phyloP scores from a whole-genome alignment of 805 yeast genomes.

The Isabelozyma rhagii region DNA sequence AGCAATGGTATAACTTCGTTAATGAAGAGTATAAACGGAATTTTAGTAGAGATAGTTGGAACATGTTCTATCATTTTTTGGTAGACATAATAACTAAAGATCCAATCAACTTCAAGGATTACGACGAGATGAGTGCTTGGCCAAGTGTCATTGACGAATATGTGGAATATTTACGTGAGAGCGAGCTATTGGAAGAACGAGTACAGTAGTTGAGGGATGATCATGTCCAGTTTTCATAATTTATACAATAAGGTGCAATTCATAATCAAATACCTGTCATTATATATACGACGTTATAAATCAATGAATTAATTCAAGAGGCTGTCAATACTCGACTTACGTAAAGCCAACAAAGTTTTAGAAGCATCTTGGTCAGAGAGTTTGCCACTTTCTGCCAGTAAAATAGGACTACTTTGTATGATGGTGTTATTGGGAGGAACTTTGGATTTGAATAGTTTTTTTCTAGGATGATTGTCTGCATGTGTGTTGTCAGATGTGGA shows the following conservation, averaged over 20 bases:
- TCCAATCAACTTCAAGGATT: slow-evolving; percentile 46
- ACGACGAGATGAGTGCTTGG: slow-evolving; percentile 88
- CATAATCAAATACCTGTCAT: not conserved
- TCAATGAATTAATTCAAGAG: slow-evolving; percentile 28
- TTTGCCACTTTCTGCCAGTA: slow-evolving; percentile 6
- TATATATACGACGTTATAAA: not conserved
- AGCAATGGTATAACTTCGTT: slow-evolving; percentile 61
- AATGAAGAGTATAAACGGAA: slow-evolving; percentile 37
- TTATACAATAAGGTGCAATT: not conserved
- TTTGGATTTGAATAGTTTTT: slow-evolving; percentile 27
- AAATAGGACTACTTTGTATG: slow-evolving; percentile 3
- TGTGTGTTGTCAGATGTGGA: slow-evolving; percentile 7
- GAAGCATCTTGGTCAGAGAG: slow-evolving; percentile 33
- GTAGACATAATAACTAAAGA: slow-evolving; percentile 46
- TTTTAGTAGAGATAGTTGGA: slow-evolving; percentile 78
- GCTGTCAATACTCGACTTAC: slow-evolving; percentile 40
- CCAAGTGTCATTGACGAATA: slow-evolving; percentile 85
- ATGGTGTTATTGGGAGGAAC: slow-evolving; percentile 22
- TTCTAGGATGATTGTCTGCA: slow-evolving; percentile 15
- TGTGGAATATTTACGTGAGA: slow-evolving; percentile 53
- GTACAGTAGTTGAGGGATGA: not conserved
- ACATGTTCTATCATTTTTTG: slow-evolving; percentile 71
- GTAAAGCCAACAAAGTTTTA: slow-evolving; percentile 34
- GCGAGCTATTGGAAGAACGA: slow-evolving; percentile 7
- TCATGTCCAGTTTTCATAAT: no score